Evolutionary conservation across 116 monocot species (phyloP).

Genomic region (Posidonia oceanica): DNA sequence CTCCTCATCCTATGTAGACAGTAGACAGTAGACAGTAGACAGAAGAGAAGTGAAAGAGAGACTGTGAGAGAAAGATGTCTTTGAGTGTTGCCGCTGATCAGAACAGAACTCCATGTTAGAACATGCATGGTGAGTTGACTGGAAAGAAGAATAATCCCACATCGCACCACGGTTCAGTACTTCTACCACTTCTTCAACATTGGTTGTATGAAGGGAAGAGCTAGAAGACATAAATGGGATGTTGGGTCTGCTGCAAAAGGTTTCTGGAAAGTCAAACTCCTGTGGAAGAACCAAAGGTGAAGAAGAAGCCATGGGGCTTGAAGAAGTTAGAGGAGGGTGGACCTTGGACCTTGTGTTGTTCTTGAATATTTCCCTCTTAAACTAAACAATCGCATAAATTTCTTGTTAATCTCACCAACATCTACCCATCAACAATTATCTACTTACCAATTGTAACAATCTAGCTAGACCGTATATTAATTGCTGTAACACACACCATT

Average conservation of each 20-base stretch:
- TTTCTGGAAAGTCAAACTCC: neutral
- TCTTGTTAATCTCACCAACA: too few species aligned
- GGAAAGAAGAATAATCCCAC: neutral
- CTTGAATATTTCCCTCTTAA: neutral
- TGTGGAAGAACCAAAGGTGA: neutral
- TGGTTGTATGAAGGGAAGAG: too few species aligned
- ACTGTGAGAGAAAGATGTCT: too few species aligned
- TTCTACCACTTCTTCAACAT: too few species aligned
- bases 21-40: too few species aligned
- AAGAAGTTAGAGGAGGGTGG: neutral
- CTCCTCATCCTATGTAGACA: neutral
- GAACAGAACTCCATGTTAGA: neutral
- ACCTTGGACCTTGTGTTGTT: neutral
- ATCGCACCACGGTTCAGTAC: neutral
- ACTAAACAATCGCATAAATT: too few species aligned
- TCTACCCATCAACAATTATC: too few species aligned
- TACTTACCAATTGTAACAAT: too few species aligned
- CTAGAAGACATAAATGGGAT: neutral
- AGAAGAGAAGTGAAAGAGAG: neutral
- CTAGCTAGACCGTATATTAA: too few species aligned
- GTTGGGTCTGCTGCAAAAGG: constrained; percentile 3
- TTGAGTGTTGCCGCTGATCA: neutral
- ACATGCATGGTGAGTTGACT: neutral
- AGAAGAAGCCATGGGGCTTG: neutral
- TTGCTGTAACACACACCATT: too few species aligned